Evolutionary conservation across 2,329 filamentous ascomycete genomes (phyloP), one percentile per base, ranked within the genome.

Genomic region (Pestalotiopsis fici): DNA sequence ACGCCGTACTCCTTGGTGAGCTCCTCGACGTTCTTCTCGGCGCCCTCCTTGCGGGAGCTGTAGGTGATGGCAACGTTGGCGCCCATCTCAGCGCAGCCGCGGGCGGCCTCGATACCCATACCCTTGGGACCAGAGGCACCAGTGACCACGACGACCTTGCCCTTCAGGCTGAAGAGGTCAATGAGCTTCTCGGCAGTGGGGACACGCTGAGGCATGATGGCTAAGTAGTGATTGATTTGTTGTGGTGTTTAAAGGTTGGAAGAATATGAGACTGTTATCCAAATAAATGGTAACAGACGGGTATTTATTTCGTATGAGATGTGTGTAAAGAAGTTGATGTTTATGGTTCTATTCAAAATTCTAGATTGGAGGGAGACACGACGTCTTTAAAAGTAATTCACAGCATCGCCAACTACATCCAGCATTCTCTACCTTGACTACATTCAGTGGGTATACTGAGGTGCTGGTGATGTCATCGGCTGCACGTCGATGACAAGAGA

Each of bases 51-150:
- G 75, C 87, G 88, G 69, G 90, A 90, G 66, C 90, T 88, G 83
- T 91, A 93, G 72, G 92, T 95, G 73, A 93, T 86, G 74, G 89
- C 90, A 50, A 93, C 82, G 73, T 92, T 85, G 69, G 90, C 91
- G 59, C 91, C 91, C 74, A 91, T 87, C 80, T 93, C 91, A 60
- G 91, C 91, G 64, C 89, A 86, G 43, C 87, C 90, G n/a, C 90
- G 85, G 18, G 90, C 91, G 9, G 92, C 89, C 68, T 89, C 87
- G 31, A 92, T 86, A 69, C 91, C 91, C 79, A 93, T 92, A 69
- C 91, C 91, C 43, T 87, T 88, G 66, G 92, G 87, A 11, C 89
- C 90, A 39, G 88, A 91, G 13, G 90, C 90, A 67, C 91, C 91
- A 4, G 90, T 90, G 69, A 93, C 83, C 72, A 93, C 87, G 71